phyloP scores from a whole-genome alignment of 768 basidiomycete species.

The Clathrus columnatus region DNA sequence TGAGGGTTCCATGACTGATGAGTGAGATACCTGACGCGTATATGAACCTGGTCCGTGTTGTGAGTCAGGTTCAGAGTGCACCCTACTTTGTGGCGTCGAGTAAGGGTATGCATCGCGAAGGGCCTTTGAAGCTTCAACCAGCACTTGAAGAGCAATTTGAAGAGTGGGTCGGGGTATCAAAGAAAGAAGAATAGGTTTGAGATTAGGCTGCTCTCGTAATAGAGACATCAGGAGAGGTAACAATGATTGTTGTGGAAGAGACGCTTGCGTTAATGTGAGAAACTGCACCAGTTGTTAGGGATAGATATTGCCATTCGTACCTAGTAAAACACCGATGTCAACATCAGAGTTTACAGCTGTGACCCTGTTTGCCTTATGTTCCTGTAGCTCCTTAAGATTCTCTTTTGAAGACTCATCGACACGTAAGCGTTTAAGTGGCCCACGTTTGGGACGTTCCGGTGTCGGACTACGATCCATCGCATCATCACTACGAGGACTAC shows the following conservation, averaged over 20 bases:
- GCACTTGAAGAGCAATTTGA: slow-evolving; percentile 60
- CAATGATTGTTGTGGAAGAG: slow-evolving; percentile 67
- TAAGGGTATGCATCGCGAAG: slow-evolving; percentile 80
- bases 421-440: slow-evolving; percentile 58
- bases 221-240: slow-evolving; percentile 66
- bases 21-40: slow-evolving; percentile 16
- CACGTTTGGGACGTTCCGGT: slow-evolving; percentile 66
- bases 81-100: slow-evolving; percentile 36
- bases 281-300: slow-evolving; percentile 9
- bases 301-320: slow-evolving; percentile 33
- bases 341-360: slow-evolving; percentile 41
- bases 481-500: slow-evolving; percentile 41
- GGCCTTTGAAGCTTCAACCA: slow-evolving; percentile 60
- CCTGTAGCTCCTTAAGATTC: slow-evolving; percentile 22
- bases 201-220: slow-evolving; percentile 54
- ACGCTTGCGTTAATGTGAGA: slow-evolving; percentile 39
- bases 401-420: slow-evolving; percentile 23
- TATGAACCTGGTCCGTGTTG: slow-evolving; percentile 14
- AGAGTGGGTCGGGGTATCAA: slow-evolving; percentile 81
- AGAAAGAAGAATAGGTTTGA: slow-evolving; percentile 64
- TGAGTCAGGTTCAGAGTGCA: slow-evolving; percentile 27
- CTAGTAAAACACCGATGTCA: slow-evolving; percentile 72
- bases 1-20: slow-evolving; percentile 23
- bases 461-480: slow-evolving; percentile 83
- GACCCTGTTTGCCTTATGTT: slow-evolving; percentile 43